Evolutionary conservation across 768 basidiomycete species (phyloP).

Genomic region (Russula dissimulans): DNA sequence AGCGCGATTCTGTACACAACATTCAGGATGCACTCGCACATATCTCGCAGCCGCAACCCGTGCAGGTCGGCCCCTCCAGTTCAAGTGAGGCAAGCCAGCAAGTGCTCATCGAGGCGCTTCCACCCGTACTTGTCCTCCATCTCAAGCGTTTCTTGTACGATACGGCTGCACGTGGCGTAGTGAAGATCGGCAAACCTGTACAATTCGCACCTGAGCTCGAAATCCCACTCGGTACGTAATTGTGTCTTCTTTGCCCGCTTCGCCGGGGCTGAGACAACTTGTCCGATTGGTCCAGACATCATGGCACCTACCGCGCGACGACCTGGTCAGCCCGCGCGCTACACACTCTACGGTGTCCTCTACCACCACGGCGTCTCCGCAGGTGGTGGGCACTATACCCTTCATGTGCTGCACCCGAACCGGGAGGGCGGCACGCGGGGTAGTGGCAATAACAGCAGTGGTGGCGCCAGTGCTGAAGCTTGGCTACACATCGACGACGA

Average conservation of each 20-base stretch:
- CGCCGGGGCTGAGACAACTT: not conserved
- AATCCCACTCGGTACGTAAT: slow-evolving; percentile 51
- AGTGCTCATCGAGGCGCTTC: slow-evolving; percentile 71
- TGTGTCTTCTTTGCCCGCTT: not conserved
- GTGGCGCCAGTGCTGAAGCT: slow-evolving; percentile 40
- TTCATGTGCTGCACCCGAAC: slow-evolving; percentile 75
- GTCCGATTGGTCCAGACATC: not conserved
- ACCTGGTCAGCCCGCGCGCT: slow-evolving; percentile 49
- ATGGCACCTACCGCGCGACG: slow-evolving; percentile 28
- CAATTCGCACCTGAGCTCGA: slow-evolving; percentile 70
- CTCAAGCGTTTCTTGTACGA: slow-evolving; percentile 91
- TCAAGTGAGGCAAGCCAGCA: slow-evolving; percentile 66
- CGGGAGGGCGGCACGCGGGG: slow-evolving; percentile 33
- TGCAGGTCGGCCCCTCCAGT: slow-evolving; percentile 47
- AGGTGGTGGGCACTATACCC: slow-evolving; percentile 91
- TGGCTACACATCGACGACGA: slow-evolving; percentile 97
- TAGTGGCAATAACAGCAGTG: slow-evolving; percentile 3
- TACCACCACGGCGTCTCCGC: slow-evolving; percentile 93
- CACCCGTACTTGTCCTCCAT: slow-evolving; percentile 78
- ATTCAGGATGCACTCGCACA: slow-evolving; percentile 77
- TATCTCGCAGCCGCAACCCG: slow-evolving; percentile 69
- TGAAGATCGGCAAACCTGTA: slow-evolving; percentile 80
- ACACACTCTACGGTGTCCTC: slow-evolving; percentile 80
- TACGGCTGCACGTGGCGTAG: slow-evolving; percentile 58
- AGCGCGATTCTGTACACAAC: slow-evolving; percentile 66